These are phyloP conservation scores for Pharus latifolius DNA, from an alignment of 176 grass and related monocot species.

Conservation along the genomic window DNA sequence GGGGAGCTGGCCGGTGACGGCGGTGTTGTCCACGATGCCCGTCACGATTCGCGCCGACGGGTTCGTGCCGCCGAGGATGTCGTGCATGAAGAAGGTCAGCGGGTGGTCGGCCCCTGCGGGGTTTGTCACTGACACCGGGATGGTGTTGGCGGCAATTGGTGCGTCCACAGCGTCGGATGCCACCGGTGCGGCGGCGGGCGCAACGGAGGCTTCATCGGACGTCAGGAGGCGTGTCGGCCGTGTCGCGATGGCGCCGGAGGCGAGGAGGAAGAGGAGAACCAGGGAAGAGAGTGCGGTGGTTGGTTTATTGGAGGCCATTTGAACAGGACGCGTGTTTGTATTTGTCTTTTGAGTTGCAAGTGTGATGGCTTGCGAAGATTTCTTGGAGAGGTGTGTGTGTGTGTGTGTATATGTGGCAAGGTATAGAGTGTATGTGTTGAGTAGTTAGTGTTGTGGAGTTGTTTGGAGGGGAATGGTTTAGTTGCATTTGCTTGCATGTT, in stretches of 20 bases:
- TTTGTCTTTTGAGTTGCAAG: background rate
- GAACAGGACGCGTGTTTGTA: background rate
- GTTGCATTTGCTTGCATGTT: background rate
- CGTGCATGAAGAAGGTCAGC: constrained; percentile 59
- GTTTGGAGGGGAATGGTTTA: constrained; percentile 11
- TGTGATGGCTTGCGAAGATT: constrained; percentile 1
- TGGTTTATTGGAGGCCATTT: constrained; percentile 15
- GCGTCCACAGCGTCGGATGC: background rate
- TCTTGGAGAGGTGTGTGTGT: background rate
- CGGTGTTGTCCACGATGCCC: constrained; percentile 40
- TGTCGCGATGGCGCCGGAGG: background rate
- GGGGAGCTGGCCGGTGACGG: constrained; percentile 41
- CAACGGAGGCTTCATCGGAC: background rate
- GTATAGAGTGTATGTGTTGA: background rate
- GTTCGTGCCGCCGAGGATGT: constrained; percentile 62
- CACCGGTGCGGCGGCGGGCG: background rate
- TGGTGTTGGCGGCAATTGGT: background rate
- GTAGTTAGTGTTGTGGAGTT: constrained; percentile 3
- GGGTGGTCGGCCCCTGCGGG: constrained; percentile 12
- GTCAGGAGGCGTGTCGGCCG: constrained; percentile 14
- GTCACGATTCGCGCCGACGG: constrained; percentile 61
- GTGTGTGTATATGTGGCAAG: background rate
- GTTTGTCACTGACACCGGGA: background rate
- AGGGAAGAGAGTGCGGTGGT: background rate
- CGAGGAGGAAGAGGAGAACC: constrained; percentile 20